phyloP scores from a whole-genome alignment of 164 flowering plant genomes.

The Berberis vulgaris region DNA sequence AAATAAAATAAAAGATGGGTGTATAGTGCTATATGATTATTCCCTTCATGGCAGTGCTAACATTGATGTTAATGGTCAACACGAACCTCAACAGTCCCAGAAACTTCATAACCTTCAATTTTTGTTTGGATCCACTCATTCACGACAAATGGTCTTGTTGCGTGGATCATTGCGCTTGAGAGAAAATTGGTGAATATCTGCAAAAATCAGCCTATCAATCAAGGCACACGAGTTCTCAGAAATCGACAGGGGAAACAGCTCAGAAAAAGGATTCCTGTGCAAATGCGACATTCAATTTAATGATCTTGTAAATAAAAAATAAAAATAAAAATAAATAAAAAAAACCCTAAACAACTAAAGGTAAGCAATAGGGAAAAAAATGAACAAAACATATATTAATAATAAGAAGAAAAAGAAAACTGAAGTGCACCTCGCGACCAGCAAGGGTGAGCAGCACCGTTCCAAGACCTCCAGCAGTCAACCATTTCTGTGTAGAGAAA shows the following conservation, averaged over 20 bases:
- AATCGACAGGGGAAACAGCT: neutral
- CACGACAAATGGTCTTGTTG: conserved; percentile 82
- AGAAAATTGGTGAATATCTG: conserved; percentile 96
- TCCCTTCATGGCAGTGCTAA: neutral
- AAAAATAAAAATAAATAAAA: too few species aligned
- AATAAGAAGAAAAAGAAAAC: too few species aligned
- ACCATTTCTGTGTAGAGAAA: conserved; percentile 95
- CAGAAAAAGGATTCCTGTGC: neutral
- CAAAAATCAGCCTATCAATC: neutral
- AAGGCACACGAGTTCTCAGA: neutral
- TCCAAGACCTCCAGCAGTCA: conserved; percentile 98
- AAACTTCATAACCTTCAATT: conserved; percentile 95
- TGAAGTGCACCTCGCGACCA: conserved; percentile 81
- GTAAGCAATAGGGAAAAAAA: too few species aligned
- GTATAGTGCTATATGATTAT: too few species aligned
- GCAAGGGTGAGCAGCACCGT: conserved; percentile 95
- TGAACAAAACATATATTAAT: too few species aligned
- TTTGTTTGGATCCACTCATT: conserved; percentile 96
- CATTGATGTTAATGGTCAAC: neutral
- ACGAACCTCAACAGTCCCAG: conserved; percentile 98
- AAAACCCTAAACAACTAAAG: too few species aligned
- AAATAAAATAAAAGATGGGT: too few species aligned
- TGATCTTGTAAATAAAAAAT: too few species aligned
- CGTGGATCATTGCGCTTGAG: conserved; percentile 94
- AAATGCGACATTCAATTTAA: too few species aligned